Evolutionary conservation across 2,329 filamentous ascomycete species (phyloP), one percentile per base, ranked within the genome.

Genomic region (Penicillium nordicum): DNA sequence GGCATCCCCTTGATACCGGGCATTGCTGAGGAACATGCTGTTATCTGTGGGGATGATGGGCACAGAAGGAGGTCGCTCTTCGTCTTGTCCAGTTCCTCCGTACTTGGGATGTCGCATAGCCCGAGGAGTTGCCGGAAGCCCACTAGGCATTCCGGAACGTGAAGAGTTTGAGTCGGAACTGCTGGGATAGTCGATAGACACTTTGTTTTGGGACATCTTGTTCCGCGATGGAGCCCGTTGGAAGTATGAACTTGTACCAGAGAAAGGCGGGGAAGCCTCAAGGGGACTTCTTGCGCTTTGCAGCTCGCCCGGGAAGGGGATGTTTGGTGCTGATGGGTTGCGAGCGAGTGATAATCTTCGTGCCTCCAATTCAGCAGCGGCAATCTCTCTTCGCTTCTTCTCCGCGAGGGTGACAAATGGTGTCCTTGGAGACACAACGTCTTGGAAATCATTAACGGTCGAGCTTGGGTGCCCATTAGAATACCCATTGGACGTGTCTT

Each of bases 71-170:
- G 80, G 77, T 32, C 73, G 70, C 16, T 81, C 78, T 34, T 76
- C 72, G 43, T 79, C 76, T 34, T 64, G 58, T 48, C 67, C 68
- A 43, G 64, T 67, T 71, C 82, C 59, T 29, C 61, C 81, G 63
- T 93, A 86, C 42, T 90, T 85, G 1, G 84, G 83, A 69, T 95
- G 85, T 21, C 89, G 85, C 92, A 97, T 96, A 1, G 92, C 92
- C 76, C 90, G 87, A 30, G 93, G 92, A 0, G 92, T 97, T 2
- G 92, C 90, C 14, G 93, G 92, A n/a, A 96, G 82, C 0, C 92
- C 92, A 50, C 93, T 82, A 6, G 83, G 81, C 1, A 68, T 69
- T 1, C 77, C 77, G 14, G 80, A 80, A 2, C 78, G 74, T 8
- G 72, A 70, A 1, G 73, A 74, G 53, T 66, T 67, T 0, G 75